Conservation (phyloP, 2,329 filamentous ascomycete genomes). For the Westerdykella aurantiaca region DNA sequence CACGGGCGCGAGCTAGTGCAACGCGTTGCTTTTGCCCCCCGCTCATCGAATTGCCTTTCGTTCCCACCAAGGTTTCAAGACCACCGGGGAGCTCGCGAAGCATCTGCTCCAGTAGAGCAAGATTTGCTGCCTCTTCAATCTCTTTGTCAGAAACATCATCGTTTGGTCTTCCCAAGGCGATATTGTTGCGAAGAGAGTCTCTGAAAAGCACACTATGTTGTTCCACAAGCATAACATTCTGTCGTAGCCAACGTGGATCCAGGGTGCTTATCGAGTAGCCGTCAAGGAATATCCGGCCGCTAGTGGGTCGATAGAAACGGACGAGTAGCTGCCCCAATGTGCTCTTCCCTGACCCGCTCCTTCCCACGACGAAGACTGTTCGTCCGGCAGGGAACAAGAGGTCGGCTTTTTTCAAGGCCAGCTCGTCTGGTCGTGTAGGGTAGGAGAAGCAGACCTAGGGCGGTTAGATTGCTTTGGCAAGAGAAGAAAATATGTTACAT, state of each 20-base stretch:
- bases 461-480: constrained; percentile 3
- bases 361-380: constrained; percentile 75
- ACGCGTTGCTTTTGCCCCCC: constrained; percentile 81
- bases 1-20: constrained; percentile 68
- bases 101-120: constrained; percentile 64
- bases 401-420: constrained; percentile 56
- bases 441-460: constrained; percentile 74
- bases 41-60: constrained; percentile 65
- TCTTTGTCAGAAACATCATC: constrained; percentile 48
- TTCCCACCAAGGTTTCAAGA: constrained; percentile 64
- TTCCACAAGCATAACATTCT: constrained; percentile 74
- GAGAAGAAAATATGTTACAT: constrained; percentile 21
- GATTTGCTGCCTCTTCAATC: constrained; percentile 57
- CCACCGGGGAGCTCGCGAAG: constrained; percentile 63
- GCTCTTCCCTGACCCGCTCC: constrained; percentile 88
- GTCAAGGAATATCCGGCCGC: constrained; percentile 66
- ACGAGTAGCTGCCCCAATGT: constrained; percentile 76
- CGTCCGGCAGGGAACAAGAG: constrained; percentile 68
- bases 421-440: constrained; percentile 58
- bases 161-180: constrained; percentile 62
- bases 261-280: constrained; percentile 56
- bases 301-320: constrained; percentile 64
- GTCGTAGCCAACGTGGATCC: constrained; percentile 65
- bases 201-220: constrained; percentile 78
- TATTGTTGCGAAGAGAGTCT: constrained; percentile 71